A percentile compares a stretch with the other conserved stretches of the same genome.
phyloP scores from a whole-genome alignment of 139 green algal genomes.

The Pseudopediastrum boryanum region DNA sequence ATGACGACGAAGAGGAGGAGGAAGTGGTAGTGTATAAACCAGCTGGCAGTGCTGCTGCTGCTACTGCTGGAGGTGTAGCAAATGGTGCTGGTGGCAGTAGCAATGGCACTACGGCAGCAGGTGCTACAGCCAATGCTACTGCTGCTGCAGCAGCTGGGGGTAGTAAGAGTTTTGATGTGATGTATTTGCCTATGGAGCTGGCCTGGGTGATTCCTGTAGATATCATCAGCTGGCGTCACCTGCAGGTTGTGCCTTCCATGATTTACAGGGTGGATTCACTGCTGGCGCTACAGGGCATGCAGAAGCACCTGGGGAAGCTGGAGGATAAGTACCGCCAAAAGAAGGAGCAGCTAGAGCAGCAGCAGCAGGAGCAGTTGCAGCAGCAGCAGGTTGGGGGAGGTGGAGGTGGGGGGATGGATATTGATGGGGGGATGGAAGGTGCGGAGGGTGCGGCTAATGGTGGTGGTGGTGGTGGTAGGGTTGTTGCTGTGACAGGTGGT shows the following conservation, averaged over 20 bases:
- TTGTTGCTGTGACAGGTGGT: no score
- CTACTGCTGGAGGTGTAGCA: neutral
- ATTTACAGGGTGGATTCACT: constrained; percentile 19
- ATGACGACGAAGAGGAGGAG: no score
- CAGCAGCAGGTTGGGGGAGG: no score
- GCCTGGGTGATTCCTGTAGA: constrained; percentile 27
- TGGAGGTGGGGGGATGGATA: no score
- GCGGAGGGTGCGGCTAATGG: no score
- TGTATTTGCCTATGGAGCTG: constrained; percentile 33
- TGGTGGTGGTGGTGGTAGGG: no score
- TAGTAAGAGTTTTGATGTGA: neutral
- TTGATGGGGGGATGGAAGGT: no score
- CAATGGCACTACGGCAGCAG: neutral
- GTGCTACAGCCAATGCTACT: neutral
- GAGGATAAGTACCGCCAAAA: no score
- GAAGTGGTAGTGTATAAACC: no score
- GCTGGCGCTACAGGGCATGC: constrained; percentile 8
- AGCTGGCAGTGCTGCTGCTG: neutral
- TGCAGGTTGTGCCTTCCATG: constrained; percentile 22
- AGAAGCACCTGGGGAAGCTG: constrained; percentile 20
- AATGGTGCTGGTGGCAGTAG: neutral
- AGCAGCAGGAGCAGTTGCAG: no score
- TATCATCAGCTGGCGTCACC: constrained; percentile 5
- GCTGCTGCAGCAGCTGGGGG: constrained; percentile 16
- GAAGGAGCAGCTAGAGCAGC: no score